Percentiles rank a stretch among this genome's conserved stretches.
Evolutionary conservation across 2,329 filamentous ascomycete genomes (phyloP).

Genomic region (Raffaelea ambrosiae): DNA sequence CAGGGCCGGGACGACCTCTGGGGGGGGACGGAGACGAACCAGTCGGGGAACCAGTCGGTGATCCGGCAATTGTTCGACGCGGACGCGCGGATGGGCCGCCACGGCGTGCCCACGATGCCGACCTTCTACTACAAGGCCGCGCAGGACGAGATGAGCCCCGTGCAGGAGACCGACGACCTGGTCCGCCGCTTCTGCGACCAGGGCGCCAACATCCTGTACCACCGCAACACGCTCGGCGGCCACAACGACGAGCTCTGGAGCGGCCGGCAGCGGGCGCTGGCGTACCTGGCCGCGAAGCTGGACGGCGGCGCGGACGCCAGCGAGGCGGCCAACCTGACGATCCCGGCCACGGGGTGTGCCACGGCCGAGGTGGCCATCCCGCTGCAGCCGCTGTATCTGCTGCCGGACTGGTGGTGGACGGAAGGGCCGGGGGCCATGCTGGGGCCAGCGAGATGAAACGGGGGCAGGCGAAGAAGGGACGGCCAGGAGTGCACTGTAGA

Average conservation of each 20-base stretch:
- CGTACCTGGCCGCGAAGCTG: slow-evolving; percentile 1
- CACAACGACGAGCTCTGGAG: slow-evolving; percentile 5
- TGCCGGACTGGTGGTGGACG: slow-evolving; percentile 7
- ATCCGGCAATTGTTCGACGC: slow-evolving; percentile 17
- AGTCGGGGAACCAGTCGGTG: slow-evolving; percentile 14
- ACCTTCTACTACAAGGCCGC: slow-evolving; percentile 35
- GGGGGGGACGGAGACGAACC: too few relatives aligned
- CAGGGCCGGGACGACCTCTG: slow-evolving; percentile 14
- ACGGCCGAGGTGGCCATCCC: slow-evolving; percentile 1
- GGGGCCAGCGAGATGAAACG: too few relatives aligned
- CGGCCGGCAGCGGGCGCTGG: slow-evolving; percentile 2
- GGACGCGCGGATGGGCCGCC: slow-evolving; percentile 21
- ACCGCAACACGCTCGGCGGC: slow-evolving; percentile 7
- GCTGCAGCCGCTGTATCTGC: slow-evolving; percentile 5
- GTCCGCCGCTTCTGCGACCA: slow-evolving; percentile 27
- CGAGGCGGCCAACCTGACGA: slow-evolving; percentile 3
- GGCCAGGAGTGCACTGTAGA: too few relatives aligned
- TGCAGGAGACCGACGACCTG: slow-evolving; percentile 15
- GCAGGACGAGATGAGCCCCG: slow-evolving; percentile 3
- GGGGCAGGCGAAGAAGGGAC: too few relatives aligned
- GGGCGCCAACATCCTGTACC: slow-evolving; percentile 26
- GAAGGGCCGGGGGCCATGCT: slow-evolving; percentile 2
- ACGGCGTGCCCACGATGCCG: slow-evolving; percentile 34
- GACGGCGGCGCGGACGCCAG: background rate
- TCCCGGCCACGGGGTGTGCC: slow-evolving; percentile 1